These are phyloP conservation scores for Lentinula boryana DNA, from an alignment of 768 basidiomycete genomes.

Conservation along the genomic window DNA sequence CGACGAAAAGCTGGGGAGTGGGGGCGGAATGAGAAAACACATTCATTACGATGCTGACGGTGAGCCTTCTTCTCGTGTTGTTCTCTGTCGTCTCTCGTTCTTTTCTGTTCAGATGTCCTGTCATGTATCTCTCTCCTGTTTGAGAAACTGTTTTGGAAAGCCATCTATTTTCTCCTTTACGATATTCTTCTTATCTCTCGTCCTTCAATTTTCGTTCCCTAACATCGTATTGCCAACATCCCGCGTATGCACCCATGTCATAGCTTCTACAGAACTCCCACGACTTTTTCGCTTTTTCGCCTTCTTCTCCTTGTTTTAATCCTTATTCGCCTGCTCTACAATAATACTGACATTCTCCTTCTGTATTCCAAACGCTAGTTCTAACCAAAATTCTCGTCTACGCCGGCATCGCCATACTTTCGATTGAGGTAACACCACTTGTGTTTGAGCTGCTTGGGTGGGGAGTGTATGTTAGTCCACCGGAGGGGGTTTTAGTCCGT, in stretches of 20 bases:
- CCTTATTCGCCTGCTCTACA: neutral
- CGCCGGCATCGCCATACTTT: constrained; percentile 73
- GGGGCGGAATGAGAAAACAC: constrained; percentile 21
- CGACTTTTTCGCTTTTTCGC: too few relatives aligned
- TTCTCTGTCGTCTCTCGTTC: too few relatives aligned
- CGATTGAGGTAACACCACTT: constrained; percentile 56
- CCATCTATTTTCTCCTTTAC: too few relatives aligned
- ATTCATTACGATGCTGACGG: constrained; percentile 88
- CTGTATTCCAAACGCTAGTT: constrained; percentile 34
- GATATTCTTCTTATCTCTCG: too few relatives aligned
- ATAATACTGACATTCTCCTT: too few relatives aligned
- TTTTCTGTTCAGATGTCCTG: too few relatives aligned
- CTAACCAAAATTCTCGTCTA: constrained; percentile 90
- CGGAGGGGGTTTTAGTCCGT: neutral
- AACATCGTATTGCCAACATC: too few relatives aligned
- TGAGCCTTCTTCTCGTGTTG: constrained; percentile 24
- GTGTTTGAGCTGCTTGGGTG: constrained; percentile 65
- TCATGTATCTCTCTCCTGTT: too few relatives aligned
- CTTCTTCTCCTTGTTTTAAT: neutral
- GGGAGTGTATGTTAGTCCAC: constrained; percentile 44
- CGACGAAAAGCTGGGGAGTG: constrained; percentile 16
- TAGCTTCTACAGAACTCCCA: too few relatives aligned
- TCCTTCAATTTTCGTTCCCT: too few relatives aligned
- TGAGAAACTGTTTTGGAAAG: too few relatives aligned
- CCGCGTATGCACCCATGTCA: too few relatives aligned